These are phyloP conservation scores for Talaromyces liani DNA, from an alignment of 495 filamentous ascomycete species.

Conservation along the genomic window DNA sequence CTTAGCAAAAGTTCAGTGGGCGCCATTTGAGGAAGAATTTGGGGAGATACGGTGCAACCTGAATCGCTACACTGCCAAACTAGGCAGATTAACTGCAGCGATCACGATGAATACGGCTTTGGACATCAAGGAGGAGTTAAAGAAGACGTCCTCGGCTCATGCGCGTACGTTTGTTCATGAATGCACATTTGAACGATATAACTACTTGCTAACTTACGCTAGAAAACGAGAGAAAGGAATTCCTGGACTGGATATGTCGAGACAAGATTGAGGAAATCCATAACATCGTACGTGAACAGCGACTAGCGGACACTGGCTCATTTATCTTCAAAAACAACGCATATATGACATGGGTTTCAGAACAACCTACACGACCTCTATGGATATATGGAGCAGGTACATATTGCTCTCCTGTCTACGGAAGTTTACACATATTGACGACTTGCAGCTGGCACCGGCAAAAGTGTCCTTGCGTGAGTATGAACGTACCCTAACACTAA, in stretches of 20 bases:
- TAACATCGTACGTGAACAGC: neutral
- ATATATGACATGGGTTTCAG: neutral
- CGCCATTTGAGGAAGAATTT: constrained; percentile 10
- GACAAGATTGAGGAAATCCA: constrained; percentile 3
- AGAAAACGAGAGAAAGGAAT: constrained; percentile 5
- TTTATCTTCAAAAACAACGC: neutral
- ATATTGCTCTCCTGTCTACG: neutral
- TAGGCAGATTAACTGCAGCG: neutral
- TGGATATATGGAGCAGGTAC: constrained; percentile 6
- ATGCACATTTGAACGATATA: neutral
- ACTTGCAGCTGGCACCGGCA: constrained; percentile 8
- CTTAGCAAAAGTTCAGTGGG: constrained; percentile 7
- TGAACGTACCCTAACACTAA: neutral
- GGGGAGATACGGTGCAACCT: constrained; percentile 7
- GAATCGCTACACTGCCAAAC: neutral
- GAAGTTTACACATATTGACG: neutral
- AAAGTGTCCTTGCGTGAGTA: constrained; percentile 9
- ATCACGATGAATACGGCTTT: constrained; percentile 8
- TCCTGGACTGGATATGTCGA: constrained; percentile 7
- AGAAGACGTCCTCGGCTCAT: neutral
- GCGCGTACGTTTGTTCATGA: neutral
- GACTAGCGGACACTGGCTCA: neutral
- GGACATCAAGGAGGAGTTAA: neutral
- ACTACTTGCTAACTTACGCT: neutral
- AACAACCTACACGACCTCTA: neutral